These are phyloP conservation scores for Moesziomyces sp. DNA, from an alignment of 1,284 basidiomycete genomes.

Conservation along the genomic window DNA sequence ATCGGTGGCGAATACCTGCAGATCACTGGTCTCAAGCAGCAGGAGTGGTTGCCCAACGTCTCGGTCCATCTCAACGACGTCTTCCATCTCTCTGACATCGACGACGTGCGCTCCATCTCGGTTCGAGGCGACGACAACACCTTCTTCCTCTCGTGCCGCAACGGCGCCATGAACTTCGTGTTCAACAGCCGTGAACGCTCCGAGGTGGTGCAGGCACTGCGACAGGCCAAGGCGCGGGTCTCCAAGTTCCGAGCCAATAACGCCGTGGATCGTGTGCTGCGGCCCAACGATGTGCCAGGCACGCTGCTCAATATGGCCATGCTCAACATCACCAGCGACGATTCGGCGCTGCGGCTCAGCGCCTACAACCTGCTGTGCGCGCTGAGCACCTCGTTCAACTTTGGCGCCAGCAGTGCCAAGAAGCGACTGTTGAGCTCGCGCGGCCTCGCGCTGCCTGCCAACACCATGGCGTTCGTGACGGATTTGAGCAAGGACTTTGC, in stretches of 20 bases:
- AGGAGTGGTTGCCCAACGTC: constrained; percentile 45
- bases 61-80: constrained; percentile 55
- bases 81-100: constrained; percentile 63
- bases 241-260: constrained; percentile 54
- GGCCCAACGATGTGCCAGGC: constrained; percentile 62
- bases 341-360: constrained; percentile 51
- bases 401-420: constrained; percentile 58
- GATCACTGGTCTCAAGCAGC: constrained; percentile 58
- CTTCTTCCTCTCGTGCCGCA: constrained; percentile 62
- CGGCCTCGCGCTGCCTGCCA: constrained; percentile 60
- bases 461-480: constrained; percentile 60
- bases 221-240: constrained; percentile 61
- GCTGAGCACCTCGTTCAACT: constrained; percentile 64
- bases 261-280: constrained; percentile 50
- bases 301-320: constrained; percentile 66
- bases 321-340: constrained; percentile 63
- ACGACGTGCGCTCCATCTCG: constrained; percentile 61
- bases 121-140: constrained; percentile 65
- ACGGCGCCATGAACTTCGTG: constrained; percentile 58
- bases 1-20: constrained; percentile 61
- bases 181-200: constrained; percentile 61
- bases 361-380: constrained; percentile 64
- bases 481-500: constrained; percentile 64
- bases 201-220: constrained; percentile 60
- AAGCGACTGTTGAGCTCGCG: constrained; percentile 55